phyloP scores from a whole-genome alignment of 2,329 filamentous ascomycete genomes.

The Penicillium sp. region DNA sequence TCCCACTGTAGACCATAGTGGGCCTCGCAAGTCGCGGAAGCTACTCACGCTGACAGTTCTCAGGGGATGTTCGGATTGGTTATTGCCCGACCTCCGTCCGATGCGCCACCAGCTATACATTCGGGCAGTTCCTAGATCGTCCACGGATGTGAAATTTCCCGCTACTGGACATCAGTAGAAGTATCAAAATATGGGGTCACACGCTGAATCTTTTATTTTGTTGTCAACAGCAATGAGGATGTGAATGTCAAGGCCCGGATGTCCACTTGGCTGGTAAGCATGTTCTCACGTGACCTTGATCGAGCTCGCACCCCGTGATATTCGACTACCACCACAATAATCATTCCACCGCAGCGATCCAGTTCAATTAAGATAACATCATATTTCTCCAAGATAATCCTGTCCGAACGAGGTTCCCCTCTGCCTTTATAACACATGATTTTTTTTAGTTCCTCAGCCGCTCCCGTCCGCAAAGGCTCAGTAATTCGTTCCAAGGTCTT shows the following conservation, averaged over 20 bases:
- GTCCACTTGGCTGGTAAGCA: background rate
- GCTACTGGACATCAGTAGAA: background rate
- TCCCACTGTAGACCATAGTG: constrained; percentile 37
- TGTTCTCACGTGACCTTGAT: constrained; percentile 14
- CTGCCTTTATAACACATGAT: too few species aligned
- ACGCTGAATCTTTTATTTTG: background rate
- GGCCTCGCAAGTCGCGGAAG: background rate
- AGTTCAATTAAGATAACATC: too few species aligned
- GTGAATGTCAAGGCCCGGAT: background rate
- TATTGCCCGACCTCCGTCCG: background rate
- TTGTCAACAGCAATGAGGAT: background rate
- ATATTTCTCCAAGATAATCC: too few species aligned
- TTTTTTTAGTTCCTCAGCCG: too few species aligned
- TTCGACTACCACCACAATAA: too few species aligned
- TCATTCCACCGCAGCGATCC: too few species aligned
- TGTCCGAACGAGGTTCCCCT: too few species aligned
- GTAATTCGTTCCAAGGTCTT: too few species aligned
- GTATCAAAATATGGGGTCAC: background rate
- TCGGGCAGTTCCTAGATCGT: constrained; percentile 5
- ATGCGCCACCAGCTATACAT: background rate
- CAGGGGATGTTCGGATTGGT: constrained; percentile 4
- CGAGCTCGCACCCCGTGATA: background rate
- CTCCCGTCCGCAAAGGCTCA: too few species aligned
- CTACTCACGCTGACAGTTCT: background rate
- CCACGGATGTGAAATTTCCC: background rate